Evolutionary conservation across 2,329 filamentous ascomycete genomes (phyloP), one percentile per base, ranked within the genome.

Genomic region (Neofusicoccum kwambonambiense): DNA sequence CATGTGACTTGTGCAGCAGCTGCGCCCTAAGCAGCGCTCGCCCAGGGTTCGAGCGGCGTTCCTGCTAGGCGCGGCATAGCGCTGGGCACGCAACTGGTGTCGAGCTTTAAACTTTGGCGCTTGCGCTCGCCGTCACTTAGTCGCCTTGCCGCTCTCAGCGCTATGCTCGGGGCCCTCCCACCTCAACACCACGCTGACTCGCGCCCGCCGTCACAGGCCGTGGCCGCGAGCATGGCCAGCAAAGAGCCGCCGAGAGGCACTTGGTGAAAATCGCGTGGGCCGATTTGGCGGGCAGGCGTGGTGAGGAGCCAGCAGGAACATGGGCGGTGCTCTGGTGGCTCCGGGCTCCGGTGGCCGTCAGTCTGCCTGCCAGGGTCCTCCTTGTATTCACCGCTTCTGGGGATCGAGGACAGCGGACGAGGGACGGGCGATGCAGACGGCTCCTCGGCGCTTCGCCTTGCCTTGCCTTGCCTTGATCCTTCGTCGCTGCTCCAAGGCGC

Each of bases 61-160:
- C 39, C 9, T 45, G 34, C 54, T 58, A 12, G 15, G 12, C 22
- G 51, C 35, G 51, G 51, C 35, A 56, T 56, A 56, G 51, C 37
- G 51, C 51, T 19, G 19, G 37, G 41, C 35, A 6, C 27, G 27
- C 22, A 19, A 17, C 22, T 4, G 22, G 15, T 19, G 15, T 35
- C 56, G 17, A 34, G 42, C 11, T 9, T 47, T 60, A 60, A 22
- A 47, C 42, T 60, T 60, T 47, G 42, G 56, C 56, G 31, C 42
- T 60, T 60, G 41, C 56, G 56, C 56, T 7, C 35, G 56, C 22
- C 42, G 56, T 47, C 56, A 58, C 56, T 60, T 44, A 34, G 52
- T 31, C 11, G 39, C 52, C 22, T 57, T 60, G 17, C 56, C 42
- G 39, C 37, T 22, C 35, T 37, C 8, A 39, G 56, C 42, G 56